Base-by-base conservation (phyloP, 2,329 filamentous ascomycete species). In the Decorospora gaudefroyi region DNA sequence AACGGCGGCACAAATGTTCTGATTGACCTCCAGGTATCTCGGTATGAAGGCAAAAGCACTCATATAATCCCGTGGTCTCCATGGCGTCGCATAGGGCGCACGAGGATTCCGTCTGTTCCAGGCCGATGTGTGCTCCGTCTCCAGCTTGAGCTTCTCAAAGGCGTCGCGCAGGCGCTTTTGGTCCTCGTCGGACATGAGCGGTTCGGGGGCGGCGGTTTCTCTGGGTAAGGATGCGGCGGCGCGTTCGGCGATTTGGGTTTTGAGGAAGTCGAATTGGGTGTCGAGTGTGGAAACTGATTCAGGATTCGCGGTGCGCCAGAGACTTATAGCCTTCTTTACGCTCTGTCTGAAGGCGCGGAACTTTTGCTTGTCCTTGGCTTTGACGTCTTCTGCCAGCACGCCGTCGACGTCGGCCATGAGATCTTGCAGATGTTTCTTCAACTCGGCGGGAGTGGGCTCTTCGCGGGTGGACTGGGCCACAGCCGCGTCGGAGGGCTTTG, bases 11-110 rank as follows among this genome's bases (percentile, higher is more conserved):
- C 93, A 99, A 62, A 97, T 87, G 65, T 91, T 95, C 72, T 95
- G 93, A 77, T 97, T 96, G 60, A 99, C 93, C 75, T 99, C 95
- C 49, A 99, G 82, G 71, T 97, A 99, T 40, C 88, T 79, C 8
- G 93, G 93, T 57, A 99, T 90, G 72, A 96, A 96, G 16, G 91
- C 90, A 72, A 99, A 99, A 0, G 91, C 85, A 37, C 82, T 79
- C 88, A 99, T 95, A 72, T 82, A 97, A 38, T 86, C 80, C 42
- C 90, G 81, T 9, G 93, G 93, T 54, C 80, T 75, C 93, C 93
- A 99, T 9, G 93, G 93, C 1, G 91, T 96, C 4, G 81, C 81
- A 68, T 99, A 99, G 3, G 93, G 89, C 73, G 67, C 90, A 82
- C 41, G 42, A 4, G 54, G 46, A 42, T 68, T 58, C n/a, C 58